Percentiles rank a stretch among this genome's conserved stretches.
Conservation (phyloP, 1,139 yeast species). For the Wickerhamomyces sp. region DNA sequence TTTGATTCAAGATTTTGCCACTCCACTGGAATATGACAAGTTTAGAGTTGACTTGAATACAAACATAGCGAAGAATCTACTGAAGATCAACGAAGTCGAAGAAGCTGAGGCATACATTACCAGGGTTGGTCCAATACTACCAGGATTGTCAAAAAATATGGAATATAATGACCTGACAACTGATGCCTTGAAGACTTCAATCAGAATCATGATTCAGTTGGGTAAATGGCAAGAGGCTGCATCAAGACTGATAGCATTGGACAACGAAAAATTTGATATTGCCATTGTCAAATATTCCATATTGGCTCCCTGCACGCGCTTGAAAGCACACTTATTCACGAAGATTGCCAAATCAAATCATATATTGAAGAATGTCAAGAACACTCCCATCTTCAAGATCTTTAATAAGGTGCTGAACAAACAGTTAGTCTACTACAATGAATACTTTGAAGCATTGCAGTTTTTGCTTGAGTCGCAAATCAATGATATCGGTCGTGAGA, state of each 20-base stretch:
- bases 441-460: constrained; percentile 5
- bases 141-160: constrained; percentile 2
- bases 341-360: constrained; percentile 8
- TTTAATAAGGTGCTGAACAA: constrained; percentile 12
- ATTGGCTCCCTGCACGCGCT: constrained; percentile 10
- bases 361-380: constrained; percentile 4
- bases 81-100: constrained; percentile 7
- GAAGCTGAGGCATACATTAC: constrained; percentile 10
- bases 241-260: constrained; percentile 10
- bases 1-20: constrained; percentile 14
- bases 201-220: constrained; percentile 14
- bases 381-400: constrained; percentile 8
- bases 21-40: constrained; percentile 6
- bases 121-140: constrained; percentile 3
- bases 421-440: constrained; percentile 14
- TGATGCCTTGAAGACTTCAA: constrained; percentile 8
- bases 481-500: constrained; percentile 2
- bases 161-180: constrained; percentile 1
- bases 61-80: constrained; percentile 20
- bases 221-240: constrained; percentile 19
- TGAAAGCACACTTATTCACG: constrained; percentile 9
- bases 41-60: constrained; percentile 16
- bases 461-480: constrained; percentile 3
- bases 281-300: constrained; percentile 12
- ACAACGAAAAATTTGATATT: constrained; percentile 10